Evolutionary conservation across 176 grass and related monocot genomes (phyloP).

Genomic region (Musa schizocarpa): DNA sequence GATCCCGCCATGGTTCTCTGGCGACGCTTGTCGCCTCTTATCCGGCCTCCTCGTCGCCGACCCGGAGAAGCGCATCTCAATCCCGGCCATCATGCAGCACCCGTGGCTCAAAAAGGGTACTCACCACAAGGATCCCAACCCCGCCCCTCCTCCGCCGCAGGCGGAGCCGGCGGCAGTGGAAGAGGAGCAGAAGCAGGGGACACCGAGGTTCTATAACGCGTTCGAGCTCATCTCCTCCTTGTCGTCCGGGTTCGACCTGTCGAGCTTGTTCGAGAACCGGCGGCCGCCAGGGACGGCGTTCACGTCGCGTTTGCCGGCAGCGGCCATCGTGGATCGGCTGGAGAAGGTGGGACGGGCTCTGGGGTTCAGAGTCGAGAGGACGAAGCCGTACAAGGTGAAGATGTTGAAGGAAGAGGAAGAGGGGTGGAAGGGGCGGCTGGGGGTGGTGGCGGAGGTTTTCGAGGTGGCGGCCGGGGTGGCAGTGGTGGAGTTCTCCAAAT

Average conservation of each 20-base stretch:
- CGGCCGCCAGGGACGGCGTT: conserved; percentile 46
- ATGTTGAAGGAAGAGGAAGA: conserved; percentile 24
- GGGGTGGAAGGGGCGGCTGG: conserved; percentile 31
- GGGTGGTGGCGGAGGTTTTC: conserved; percentile 54
- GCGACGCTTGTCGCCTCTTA: conserved; percentile 63
- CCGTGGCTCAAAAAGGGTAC: conserved; percentile 64
- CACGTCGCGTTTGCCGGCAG: conserved; percentile 42
- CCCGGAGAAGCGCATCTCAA: conserved; percentile 53
- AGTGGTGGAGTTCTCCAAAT: conserved; percentile 18
- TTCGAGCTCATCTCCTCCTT: too few species aligned
- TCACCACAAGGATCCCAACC: conserved; percentile 5
- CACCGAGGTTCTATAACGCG: background rate
- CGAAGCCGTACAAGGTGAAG: conserved; percentile 10
- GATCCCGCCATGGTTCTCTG: conserved; percentile 61
- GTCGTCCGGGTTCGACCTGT: too few species aligned
- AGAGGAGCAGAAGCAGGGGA: background rate
- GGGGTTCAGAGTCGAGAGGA: conserved; percentile 28
- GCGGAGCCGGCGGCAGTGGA: conserved; percentile 5
- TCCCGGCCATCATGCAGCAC: conserved; percentile 51
- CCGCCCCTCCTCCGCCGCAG: background rate
- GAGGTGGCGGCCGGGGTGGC: conserved; percentile 49
- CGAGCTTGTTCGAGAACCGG: conserved; percentile 51
- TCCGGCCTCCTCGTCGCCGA: conserved; percentile 58
- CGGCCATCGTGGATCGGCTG: conserved; percentile 36
- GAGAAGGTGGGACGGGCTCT: conserved; percentile 34